Percentiles rank a stretch among this genome's conserved stretches.
phyloP scores from a whole-genome alignment of 1,284 basidiomycete genomes.

The Apiotrichum siamense region DNA sequence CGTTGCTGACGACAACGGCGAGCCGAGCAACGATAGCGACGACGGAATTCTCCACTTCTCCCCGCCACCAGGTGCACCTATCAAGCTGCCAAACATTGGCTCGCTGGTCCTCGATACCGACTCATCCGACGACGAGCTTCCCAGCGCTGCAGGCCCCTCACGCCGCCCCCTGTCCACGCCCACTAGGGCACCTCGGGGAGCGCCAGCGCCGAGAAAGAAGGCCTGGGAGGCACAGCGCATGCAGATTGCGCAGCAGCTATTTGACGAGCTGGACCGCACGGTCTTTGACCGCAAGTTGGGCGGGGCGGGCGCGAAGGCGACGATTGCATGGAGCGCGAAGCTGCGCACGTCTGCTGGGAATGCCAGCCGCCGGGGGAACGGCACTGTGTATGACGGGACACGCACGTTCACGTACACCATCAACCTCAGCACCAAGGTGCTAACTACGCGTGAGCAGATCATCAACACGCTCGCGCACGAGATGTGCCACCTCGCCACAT shows the following conservation, averaged over 20 bases:
- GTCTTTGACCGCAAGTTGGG: slow-evolving; percentile 39
- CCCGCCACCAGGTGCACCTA: slow-evolving; percentile 14
- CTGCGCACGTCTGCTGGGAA: slow-evolving; percentile 43
- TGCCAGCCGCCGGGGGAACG: slow-evolving; percentile 25
- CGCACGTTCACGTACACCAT: slow-evolving; percentile 18
- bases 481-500: slow-evolving; percentile 46
- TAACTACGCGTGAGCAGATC: slow-evolving; percentile 36
- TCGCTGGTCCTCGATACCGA: slow-evolving; percentile 3
- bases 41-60: slow-evolving; percentile 23
- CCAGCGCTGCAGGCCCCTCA: too few species aligned
- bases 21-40: slow-evolving; percentile 5
- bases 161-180: too few species aligned
- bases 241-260: slow-evolving; percentile 31
- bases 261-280: slow-evolving; percentile 36
- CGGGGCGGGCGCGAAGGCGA: slow-evolving; percentile 17
- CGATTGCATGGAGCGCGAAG: slow-evolving; percentile 38
- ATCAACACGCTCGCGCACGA: slow-evolving; percentile 45
- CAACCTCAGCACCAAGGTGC: slow-evolving; percentile 34
- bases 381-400: slow-evolving; percentile 9
- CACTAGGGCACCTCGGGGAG: background rate
- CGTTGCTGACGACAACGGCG: background rate
- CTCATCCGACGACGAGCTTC: background rate
- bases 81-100: slow-evolving; percentile 18
- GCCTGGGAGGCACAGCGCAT: slow-evolving; percentile 27
- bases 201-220: slow-evolving; percentile 13